Conservation (phyloP, 768 basidiomycete species). For the Pleurotus tuber-regium region DNA sequence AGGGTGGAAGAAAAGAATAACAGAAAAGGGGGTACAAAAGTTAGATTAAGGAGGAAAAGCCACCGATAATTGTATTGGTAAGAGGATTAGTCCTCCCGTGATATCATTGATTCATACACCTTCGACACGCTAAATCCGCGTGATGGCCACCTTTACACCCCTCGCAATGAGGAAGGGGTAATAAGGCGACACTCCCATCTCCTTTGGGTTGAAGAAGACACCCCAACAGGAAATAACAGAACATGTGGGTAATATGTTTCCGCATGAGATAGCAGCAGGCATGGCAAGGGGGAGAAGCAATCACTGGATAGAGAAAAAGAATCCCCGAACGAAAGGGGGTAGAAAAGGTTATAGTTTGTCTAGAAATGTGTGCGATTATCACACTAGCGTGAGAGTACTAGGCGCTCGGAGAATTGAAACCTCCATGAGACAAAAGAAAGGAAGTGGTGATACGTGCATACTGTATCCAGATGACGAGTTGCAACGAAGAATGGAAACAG, state of each 20-base stretch:
- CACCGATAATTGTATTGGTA: no score
- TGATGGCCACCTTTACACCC: slow-evolving; percentile 1
- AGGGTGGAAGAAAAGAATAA: slow-evolving; percentile 14
- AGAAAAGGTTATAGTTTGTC: neutral
- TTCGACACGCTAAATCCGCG: slow-evolving; percentile 7
- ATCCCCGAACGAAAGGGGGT: neutral
- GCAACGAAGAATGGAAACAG: slow-evolving; percentile 6
- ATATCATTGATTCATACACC: no score
- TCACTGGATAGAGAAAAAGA: no score
- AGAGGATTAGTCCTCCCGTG: no score
- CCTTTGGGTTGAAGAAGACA: neutral
- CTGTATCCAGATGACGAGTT: neutral
- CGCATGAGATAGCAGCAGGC: no score
- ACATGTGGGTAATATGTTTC: no score
- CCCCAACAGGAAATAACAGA: neutral
- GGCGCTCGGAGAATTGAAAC: neutral
- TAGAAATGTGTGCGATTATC: no score
- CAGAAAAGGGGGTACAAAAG: slow-evolving; percentile 8
- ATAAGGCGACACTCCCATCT: neutral
- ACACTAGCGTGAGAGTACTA: no score
- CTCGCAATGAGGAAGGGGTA: neutral
- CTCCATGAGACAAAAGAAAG: neutral
- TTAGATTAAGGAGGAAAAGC: no score
- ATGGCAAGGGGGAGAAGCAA: no score
- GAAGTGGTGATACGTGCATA: neutral